These are phyloP conservation scores for Coemansia reversa DNA, from an alignment of 192 early-diverging fungal species.

Conservation along the genomic window DNA sequence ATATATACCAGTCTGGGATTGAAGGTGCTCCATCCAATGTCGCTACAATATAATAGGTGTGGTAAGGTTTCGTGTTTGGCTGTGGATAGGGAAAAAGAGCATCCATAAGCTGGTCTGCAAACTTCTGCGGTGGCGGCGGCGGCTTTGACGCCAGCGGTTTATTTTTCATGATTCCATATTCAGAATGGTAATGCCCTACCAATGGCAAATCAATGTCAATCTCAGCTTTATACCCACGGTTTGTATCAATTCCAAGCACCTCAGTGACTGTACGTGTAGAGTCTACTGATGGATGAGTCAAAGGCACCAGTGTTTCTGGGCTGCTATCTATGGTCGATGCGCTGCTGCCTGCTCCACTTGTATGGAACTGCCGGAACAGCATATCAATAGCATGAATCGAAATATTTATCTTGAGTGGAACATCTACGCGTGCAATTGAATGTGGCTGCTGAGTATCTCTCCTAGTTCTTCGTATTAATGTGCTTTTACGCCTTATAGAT, in stretches of 20 bases:
- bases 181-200: not conserved
- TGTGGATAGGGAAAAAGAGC: slow-evolving; percentile 18
- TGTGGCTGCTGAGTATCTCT: not conserved
- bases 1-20: slow-evolving; percentile 23
- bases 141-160: not conserved
- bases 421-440: slow-evolving; percentile 26
- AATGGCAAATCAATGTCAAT: not conserved
- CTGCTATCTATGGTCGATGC: not conserved
- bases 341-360: not conserved
- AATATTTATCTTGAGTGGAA: slow-evolving; percentile 10
- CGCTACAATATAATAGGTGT: slow-evolving; percentile 31
- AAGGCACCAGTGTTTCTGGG: not conserved
- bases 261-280: not conserved
- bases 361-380: slow-evolving; percentile 19
- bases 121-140: not conserved
- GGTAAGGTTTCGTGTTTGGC: slow-evolving; percentile 16
- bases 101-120: slow-evolving; percentile 22
- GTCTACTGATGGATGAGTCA: slow-evolving; percentile 1
- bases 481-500: too few relatives aligned
- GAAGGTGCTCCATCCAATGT: slow-evolving; percentile 29
- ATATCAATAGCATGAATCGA: slow-evolving; percentile 30
- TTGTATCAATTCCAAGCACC: not conserved
- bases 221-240: not conserved
- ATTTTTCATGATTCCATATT: not conserved
- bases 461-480: too few relatives aligned